Conservation (phyloP, 768 basidiomycete genomes). For the Russula earlei region DNA sequence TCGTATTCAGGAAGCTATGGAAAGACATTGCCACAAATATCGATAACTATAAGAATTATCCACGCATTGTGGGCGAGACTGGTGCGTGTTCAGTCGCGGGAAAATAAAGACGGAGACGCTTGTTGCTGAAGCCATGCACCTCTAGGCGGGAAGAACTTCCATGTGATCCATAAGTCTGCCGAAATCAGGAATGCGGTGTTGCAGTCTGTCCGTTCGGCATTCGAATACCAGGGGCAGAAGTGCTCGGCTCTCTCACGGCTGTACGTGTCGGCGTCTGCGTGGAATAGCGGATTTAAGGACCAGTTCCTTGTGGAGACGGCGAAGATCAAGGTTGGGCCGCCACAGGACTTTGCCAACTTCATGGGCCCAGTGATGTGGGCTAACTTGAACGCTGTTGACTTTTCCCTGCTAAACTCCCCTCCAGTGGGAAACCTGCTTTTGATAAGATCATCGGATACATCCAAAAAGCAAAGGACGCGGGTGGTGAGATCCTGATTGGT, state of each 20-base stretch:
- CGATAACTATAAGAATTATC: constrained; percentile 81
- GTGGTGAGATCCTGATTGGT: constrained; percentile 84
- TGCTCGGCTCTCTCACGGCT: constrained; percentile 89
- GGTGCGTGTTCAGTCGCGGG: constrained; percentile 26
- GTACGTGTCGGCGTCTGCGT: constrained; percentile 82
- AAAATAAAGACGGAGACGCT: not conserved
- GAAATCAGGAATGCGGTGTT: constrained; percentile 84
- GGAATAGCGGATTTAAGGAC: constrained; percentile 82
- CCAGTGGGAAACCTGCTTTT: constrained; percentile 74
- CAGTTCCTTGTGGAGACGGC: constrained; percentile 62
- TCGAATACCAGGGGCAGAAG: constrained; percentile 98
- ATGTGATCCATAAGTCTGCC: constrained; percentile 80
- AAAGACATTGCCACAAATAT: constrained; percentile 87
- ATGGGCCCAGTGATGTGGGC: constrained; percentile 91
- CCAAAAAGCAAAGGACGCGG: constrained; percentile 75
- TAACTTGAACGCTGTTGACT: constrained; percentile 17
- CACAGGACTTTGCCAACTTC: constrained; percentile 72
- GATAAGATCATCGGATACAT: constrained; percentile 82
- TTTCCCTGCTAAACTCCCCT: not conserved
- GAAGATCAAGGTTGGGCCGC: constrained; percentile 79
- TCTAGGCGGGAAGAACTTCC: constrained; percentile 91
- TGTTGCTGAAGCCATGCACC: not conserved
- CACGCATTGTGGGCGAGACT: constrained; percentile 95
- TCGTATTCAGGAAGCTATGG: constrained; percentile 93
- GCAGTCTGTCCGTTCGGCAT: constrained; percentile 80